These are phyloP conservation scores for Trichoderma orchidacearum DNA, from an alignment of 495 filamentous ascomycete genomes.

Conservation along the genomic window DNA sequence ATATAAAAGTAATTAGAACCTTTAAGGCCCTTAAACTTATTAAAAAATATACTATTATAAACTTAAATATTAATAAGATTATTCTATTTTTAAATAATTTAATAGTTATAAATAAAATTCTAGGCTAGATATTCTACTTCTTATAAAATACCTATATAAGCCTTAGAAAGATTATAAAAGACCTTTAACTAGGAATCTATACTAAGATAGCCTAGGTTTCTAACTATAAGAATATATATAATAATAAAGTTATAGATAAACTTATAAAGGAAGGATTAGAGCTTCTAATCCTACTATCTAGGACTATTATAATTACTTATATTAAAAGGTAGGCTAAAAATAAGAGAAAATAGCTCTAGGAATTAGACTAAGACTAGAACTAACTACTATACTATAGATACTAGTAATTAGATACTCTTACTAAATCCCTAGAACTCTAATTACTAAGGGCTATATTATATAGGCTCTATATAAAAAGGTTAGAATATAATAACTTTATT, in stretches of 20 bases:
- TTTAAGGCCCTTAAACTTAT: background rate
- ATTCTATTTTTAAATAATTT: background rate
- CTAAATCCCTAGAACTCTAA: background rate
- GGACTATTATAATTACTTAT: background rate
- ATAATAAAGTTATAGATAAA: background rate
- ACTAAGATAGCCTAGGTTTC: background rate
- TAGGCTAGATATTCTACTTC: background rate
- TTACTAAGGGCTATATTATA: background rate
- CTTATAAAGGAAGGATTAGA: background rate
- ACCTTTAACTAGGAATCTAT: background rate
- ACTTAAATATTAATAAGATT: background rate
- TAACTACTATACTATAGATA: background rate
- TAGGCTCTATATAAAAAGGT: background rate
- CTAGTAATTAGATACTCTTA: background rate
- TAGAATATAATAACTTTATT: background rate
- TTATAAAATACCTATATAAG: background rate
- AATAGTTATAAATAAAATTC: background rate
- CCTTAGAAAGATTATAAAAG: background rate
- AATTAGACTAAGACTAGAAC: background rate
- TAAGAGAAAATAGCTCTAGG: background rate
- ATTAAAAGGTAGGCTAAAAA: background rate
- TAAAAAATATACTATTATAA: background rate
- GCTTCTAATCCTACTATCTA: background rate
- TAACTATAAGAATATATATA: background rate
- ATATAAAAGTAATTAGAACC: background rate